phyloP scores from a whole-genome alignment of 1,284 basidiomycete species.

The Vanrija sp. region DNA sequence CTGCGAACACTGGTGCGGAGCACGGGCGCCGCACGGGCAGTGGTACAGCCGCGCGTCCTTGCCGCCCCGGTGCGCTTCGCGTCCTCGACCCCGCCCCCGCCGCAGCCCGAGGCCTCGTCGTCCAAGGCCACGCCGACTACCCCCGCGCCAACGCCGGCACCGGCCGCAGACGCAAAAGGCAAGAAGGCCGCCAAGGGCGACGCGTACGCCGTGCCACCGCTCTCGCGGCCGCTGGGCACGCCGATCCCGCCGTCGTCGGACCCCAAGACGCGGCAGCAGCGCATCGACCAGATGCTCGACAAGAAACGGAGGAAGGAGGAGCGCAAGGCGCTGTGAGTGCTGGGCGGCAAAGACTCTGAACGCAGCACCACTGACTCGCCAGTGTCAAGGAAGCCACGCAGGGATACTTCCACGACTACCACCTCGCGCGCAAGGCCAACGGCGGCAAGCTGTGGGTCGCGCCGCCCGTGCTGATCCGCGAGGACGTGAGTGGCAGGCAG shows the following conservation, averaged over 20 bases:
- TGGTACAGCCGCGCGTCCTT: too few species aligned
- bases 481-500: conserved; percentile 63
- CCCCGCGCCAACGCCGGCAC: background rate
- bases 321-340: conserved; percentile 65
- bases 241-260: conserved; percentile 58
- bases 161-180: background rate
- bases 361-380: background rate
- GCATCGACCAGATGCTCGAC: conserved; percentile 66
- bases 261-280: conserved; percentile 62
- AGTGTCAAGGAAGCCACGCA: conserved; percentile 81
- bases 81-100: background rate
- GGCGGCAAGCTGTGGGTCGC: conserved; percentile 96
- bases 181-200: conserved; percentile 5
- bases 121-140: background rate
- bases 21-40: too few species aligned
- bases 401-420: conserved; percentile 88
- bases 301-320: conserved; percentile 67
- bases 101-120: background rate
- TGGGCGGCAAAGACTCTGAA: too few species aligned
- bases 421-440: conserved; percentile 61
- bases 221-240: conserved; percentile 67
- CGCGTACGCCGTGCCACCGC: conserved; percentile 27
- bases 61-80: background rate
- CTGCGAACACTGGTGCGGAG: too few species aligned
- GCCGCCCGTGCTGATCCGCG: conserved; percentile 78